phyloP scores from a whole-genome alignment of 2,329 filamentous ascomycete species.

The Phyllosticta ampelicida region DNA sequence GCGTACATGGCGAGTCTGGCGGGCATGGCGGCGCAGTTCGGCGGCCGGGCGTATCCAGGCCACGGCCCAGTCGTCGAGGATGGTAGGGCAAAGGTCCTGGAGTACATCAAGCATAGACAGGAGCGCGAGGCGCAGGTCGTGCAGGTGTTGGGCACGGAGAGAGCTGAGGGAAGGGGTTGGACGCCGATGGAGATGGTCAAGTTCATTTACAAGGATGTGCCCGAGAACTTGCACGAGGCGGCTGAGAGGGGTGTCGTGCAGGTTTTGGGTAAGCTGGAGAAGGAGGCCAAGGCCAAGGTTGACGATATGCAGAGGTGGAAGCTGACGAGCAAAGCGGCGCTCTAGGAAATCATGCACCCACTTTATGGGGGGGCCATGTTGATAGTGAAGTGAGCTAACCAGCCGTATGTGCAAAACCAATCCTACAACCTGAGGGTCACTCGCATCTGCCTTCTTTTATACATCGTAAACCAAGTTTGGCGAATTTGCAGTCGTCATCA shows the following conservation, averaged over 20 bases:
- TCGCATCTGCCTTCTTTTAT: too few relatives aligned
- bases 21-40: conserved; percentile 55
- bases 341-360: conserved; percentile 9
- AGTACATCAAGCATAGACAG: conserved; percentile 53
- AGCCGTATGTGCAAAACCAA: too few relatives aligned
- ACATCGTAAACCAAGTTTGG: too few relatives aligned
- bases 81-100: conserved; percentile 57
- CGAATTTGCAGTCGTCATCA: too few relatives aligned
- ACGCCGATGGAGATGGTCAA: conserved; percentile 74
- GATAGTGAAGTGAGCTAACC: too few relatives aligned
- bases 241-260: conserved; percentile 67
- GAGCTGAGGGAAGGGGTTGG: conserved; percentile 37
- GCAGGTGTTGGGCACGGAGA: conserved; percentile 20
- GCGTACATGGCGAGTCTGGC: conserved; percentile 59
- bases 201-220: conserved; percentile 71
- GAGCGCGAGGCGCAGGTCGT: conserved; percentile 52
- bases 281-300: conserved; percentile 55
- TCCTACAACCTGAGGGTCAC: too few relatives aligned
- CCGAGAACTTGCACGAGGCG: conserved; percentile 61
- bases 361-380: too few relatives aligned
- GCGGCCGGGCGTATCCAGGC: conserved; percentile 69
- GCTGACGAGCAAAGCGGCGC: conserved; percentile 22
- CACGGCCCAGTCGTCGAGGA: conserved; percentile 73
- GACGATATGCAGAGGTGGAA: conserved; percentile 24
- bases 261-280: conserved; percentile 67